Evolutionary conservation across 139 green algal species (phyloP).

Genomic region (Micromonas commoda): DNA sequence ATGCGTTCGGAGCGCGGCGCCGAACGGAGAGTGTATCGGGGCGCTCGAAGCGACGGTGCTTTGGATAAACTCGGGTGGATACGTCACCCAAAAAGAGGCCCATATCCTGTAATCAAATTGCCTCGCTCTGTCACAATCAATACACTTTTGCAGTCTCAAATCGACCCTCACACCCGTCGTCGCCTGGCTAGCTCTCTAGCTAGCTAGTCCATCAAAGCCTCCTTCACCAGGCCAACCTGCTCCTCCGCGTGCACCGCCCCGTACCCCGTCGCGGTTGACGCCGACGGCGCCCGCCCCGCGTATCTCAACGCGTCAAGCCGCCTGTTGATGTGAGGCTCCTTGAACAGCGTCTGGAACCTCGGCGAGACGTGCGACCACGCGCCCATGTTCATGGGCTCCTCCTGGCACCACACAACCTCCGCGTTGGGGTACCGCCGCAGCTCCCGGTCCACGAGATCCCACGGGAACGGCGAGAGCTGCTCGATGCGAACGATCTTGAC

Average conservation of each 20-base stretch:
- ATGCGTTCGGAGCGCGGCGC: too few species aligned
- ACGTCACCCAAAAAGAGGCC: too few species aligned
- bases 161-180: too few species aligned
- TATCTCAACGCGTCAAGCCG: slow-evolving; percentile 27
- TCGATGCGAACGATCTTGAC: slow-evolving; percentile 86
- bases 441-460: slow-evolving; percentile 89
- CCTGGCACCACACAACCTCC: slow-evolving; percentile 82
- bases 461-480: slow-evolving; percentile 95
- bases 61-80: too few species aligned
- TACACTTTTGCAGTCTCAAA: too few species aligned
- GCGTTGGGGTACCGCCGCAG: slow-evolving; percentile 80
- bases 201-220: too few species aligned
- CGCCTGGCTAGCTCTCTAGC: too few species aligned
- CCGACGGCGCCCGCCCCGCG: slow-evolving; percentile 41
- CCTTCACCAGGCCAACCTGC: slow-evolving; percentile 43
- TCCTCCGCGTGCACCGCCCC: slow-evolving; percentile 70
- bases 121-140: too few species aligned
- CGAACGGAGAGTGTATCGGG: too few species aligned
- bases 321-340: slow-evolving; percentile 28
- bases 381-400: slow-evolving; percentile 99
- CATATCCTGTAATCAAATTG: too few species aligned
- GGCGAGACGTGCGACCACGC: slow-evolving; percentile 79
- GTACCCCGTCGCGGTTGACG: slow-evolving; percentile 80
- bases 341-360: slow-evolving; percentile 71
- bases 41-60: too few species aligned